These are phyloP conservation scores for Lentithecium fluviatile DNA, from an alignment of 495 filamentous ascomycete species.

Conservation along the genomic window DNA sequence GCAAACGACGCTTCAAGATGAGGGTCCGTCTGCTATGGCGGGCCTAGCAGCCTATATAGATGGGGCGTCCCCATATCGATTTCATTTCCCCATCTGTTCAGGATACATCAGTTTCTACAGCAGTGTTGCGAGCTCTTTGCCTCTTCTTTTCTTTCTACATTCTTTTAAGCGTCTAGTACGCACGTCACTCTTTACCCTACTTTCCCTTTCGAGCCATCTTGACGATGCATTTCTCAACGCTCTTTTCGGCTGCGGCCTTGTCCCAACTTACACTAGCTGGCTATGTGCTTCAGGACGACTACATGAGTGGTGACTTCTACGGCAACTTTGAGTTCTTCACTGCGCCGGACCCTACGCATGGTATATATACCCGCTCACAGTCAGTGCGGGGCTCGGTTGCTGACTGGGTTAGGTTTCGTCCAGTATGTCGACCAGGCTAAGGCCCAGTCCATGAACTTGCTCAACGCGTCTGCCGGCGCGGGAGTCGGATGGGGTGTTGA, in stretches of 20 bases:
- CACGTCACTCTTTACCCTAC: constrained; percentile 18
- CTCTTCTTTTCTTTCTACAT: constrained; percentile 10
- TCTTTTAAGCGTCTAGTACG: constrained; percentile 27
- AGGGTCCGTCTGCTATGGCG: not conserved
- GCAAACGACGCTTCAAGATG: constrained; percentile 17
- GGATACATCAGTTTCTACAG: not conserved
- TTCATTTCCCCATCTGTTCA: not conserved
- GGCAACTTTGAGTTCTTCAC: constrained; percentile 53
- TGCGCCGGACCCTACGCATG: constrained; percentile 41
- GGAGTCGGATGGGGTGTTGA: constrained; percentile 41
- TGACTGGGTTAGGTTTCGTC: constrained; percentile 37
- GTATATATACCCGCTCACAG: constrained; percentile 8
- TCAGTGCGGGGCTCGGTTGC: not conserved
- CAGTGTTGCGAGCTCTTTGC: not conserved
- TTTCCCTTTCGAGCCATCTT: constrained; percentile 19
- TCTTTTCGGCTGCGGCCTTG: constrained; percentile 48
- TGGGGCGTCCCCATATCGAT: not conserved
- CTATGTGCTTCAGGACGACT: constrained; percentile 52
- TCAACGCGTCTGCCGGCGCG: constrained; percentile 26
- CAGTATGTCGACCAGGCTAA: constrained; percentile 38
- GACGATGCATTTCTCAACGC: constrained; percentile 49
- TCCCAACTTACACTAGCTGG: constrained; percentile 47
- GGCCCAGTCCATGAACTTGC: constrained; percentile 35
- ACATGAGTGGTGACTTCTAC: constrained; percentile 50
- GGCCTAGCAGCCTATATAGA: constrained; percentile 20